Evolutionary conservation across 2,329 filamentous ascomycete species (phyloP).

Genomic region (Microascus cirrosus): DNA sequence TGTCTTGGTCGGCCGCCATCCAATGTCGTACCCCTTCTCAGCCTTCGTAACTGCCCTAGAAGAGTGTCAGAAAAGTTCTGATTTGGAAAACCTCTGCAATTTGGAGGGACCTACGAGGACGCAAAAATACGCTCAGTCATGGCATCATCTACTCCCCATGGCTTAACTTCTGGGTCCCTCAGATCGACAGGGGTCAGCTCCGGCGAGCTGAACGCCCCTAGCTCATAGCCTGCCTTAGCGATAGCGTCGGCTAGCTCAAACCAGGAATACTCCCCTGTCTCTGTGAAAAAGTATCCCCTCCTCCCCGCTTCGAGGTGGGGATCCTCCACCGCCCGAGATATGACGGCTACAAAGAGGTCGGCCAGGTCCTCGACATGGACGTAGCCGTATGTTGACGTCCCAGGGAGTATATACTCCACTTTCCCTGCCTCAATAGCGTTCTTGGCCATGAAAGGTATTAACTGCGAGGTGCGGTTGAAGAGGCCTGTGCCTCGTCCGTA

Average conservation of each 20-base stretch:
- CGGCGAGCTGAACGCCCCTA: slow-evolving; percentile 12
- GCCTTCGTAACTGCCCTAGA: slow-evolving; percentile 8
- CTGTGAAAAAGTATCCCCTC: slow-evolving; percentile 26
- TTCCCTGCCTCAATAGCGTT: slow-evolving; percentile 11
- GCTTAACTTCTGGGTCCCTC: not conserved
- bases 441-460: slow-evolving; percentile 19
- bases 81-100: not conserved
- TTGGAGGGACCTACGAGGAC: not conserved
- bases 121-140: not conserved
- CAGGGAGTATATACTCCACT: slow-evolving; percentile 16
- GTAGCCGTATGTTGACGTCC: slow-evolving; percentile 21
- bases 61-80: not conserved
- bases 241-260: slow-evolving; percentile 19
- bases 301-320: slow-evolving; percentile 18
- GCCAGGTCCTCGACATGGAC: slow-evolving; percentile 30
- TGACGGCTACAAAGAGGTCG: slow-evolving; percentile 22
- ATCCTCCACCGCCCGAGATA: slow-evolving; percentile 16
- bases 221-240: slow-evolving; percentile 15
- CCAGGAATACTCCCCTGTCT: slow-evolving; percentile 24
- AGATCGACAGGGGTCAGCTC: not conserved
- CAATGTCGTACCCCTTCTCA: slow-evolving; percentile 11
- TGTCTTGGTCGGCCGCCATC: slow-evolving; percentile 17
- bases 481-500: slow-evolving; percentile 28
- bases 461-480: slow-evolving; percentile 22
- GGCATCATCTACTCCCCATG: not conserved